Evolutionary conservation across 768 basidiomycete genomes (phyloP), one percentile per base, ranked within the genome.

Genomic region (Lenzites betulinus): DNA sequence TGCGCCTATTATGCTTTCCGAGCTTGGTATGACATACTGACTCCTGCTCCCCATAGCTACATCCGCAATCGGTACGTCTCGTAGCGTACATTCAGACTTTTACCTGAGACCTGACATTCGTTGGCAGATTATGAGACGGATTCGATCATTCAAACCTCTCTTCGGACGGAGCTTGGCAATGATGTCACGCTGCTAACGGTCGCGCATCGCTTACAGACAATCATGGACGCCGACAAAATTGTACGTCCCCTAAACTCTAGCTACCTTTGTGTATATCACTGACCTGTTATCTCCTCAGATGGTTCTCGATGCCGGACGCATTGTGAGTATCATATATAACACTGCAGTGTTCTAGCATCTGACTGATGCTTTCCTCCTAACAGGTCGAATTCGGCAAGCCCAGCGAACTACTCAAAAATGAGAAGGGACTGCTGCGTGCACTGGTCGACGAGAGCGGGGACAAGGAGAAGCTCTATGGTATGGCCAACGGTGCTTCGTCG

Each of bases 141-240:
- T 66, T 66, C 77, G 0, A 68, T 79, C 47, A 85, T 87, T 55
- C 85, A 87, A 67, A 70, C 73, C 1, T 81, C 82, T 1, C 79
- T 87, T 51, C 76, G 84, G 11, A 75, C 73, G 16, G 78, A 77
- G 62, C 68, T 82, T 5, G 67, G 70, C 8, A 67, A 69, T 20
- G 77, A 72, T 44, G 76, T 76, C 0, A 85, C 84, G 0, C 69
- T 86, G 22, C 71, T 86, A 38, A 85, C 82, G 13, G 78, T 87
- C 43, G 85, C 84, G 2, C 83, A 85, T 69, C 76, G 84, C 13
- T 66, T 83, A 16, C 75, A 77, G 56, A 85, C 81, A 2, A 80
- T 86, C 59, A 83, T 83, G 74, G 83, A 84, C 50, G 79, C 82
- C 4, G 83, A 86, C 67, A 80, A 81, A 63, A 81, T 85, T 49